Evolutionary conservation across 148 eudicot genomes (phyloP), one percentile per base, ranked within the genome.

Genomic region (Polygonum aviculare): DNA sequence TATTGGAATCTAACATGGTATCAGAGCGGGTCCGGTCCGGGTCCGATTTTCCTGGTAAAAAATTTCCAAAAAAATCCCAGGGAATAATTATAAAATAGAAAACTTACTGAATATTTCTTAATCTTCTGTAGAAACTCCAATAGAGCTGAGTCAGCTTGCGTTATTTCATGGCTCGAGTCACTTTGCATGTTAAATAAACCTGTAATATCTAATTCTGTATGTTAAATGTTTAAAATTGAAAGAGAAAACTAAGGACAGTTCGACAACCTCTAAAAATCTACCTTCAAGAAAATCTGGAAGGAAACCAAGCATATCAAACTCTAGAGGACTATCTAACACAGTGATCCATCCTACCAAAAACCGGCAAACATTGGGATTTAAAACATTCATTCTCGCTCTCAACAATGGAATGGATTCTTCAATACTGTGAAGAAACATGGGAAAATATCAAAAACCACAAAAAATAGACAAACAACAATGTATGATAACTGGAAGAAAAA

Each of bases 261-360:
- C 31, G 31, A 26, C 1, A 26, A 26, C 31, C 31, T 26, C 31
- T 26, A 26, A 26, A 26, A 26, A 26, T 26, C 1, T 26, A 26
- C 31, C 31, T 0, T 26, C 31, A 0, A 26, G 31, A 26, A 26
- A 26, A 26, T 26, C 31, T 26, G 1, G 31, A 26, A 26, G 31
- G 31, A 26, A 26, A 26, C 31, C 31, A 26, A 26, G 31, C 31
- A 26, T 26, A 26, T 26, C 31, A 26, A 94, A 90, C 76, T 91
- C 98, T 18, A 97, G 98, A 79, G 91, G 97, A 79, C 97, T 94
- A 84, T 94, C 98, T 75, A 94, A 76, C 50, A 94, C 98, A 31
- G 98, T 94, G 81, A 94, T 94, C 98, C 98, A 94, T 65, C 97
- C 98, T 26, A 94, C 98, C 87, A 94, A 82, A 82, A 94, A 94